A percentile compares a stretch with the other conserved stretches of the same genome.
These are phyloP conservation scores for Rhizopogon vinicolor DNA, from an alignment of 768 basidiomycete species.

Conservation along the genomic window DNA sequence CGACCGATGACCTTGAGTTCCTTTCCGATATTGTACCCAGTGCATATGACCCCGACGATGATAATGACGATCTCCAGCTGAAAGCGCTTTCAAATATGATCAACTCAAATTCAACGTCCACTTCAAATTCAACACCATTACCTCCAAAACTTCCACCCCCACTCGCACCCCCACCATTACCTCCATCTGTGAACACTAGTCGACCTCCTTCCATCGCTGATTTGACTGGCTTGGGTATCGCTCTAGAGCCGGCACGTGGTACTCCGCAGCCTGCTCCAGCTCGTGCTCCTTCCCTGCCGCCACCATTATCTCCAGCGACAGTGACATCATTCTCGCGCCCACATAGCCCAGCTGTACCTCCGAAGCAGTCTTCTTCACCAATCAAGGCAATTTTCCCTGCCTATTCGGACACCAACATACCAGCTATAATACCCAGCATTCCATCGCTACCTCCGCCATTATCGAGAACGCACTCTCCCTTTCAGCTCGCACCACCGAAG, in stretches of 20 bases:
- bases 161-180: slow-evolving; percentile 30
- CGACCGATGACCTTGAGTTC: slow-evolving; percentile 79
- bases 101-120: slow-evolving; percentile 24
- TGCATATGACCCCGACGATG: slow-evolving; percentile 36
- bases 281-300: slow-evolving; percentile 11
- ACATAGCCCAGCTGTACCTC: slow-evolving; percentile 10
- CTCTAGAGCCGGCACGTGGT: neutral
- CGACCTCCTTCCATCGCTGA: slow-evolving; percentile 7
- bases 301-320: slow-evolving; percentile 28
- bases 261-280: neutral
- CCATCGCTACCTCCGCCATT: slow-evolving; percentile 15
- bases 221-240: slow-evolving; percentile 1
- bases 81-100: slow-evolving; percentile 38
- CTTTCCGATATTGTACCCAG: slow-evolving; percentile 65
- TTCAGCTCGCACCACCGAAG: slow-evolving; percentile 19
- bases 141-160: slow-evolving; percentile 44
- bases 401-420: slow-evolving; percentile 5
- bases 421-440: slow-evolving; percentile 9
- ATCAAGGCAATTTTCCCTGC: neutral
- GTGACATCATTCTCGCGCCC: slow-evolving; percentile 13
- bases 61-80: slow-evolving; percentile 29
- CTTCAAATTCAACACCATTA: slow-evolving; percentile 32
- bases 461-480: slow-evolving; percentile 13
- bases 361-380: slow-evolving; percentile 1
- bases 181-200: slow-evolving; percentile 16